Evolutionary conservation across 2,329 filamentous ascomycete species (phyloP), one percentile per base, ranked within the genome.

Genomic region (Claviceps sp.): DNA sequence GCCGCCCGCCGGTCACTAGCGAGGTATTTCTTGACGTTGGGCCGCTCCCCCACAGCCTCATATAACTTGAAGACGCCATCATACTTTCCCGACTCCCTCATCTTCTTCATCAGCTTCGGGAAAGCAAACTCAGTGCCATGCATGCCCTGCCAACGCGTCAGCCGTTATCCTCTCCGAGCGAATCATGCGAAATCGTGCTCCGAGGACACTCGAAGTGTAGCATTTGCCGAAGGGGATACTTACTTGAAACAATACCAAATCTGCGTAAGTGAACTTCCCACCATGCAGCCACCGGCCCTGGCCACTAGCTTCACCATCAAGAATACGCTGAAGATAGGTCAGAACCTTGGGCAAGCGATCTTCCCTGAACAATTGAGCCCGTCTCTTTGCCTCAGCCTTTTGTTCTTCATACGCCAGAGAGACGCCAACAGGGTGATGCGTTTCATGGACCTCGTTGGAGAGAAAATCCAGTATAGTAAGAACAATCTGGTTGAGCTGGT

Each of bases 191-290:
- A 11, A 34, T 11, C 9, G 1, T 4, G 30, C 30, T 34, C 30
- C 30, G 30, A 34, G 30, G 30, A 34, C 9, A 30, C 9, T 34
- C 30, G 30, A 34, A 34, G 9, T 34, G 8, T 11, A 34, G 30
- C 9, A 34, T 3, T 4, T 34, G 9, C 11, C 9, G 18, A 7
- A 46, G 20, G 1, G 11, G 30, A 5, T n/a, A 8, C n/a, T 47
- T 55, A 84, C 81, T 67, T 88, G 85, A 71, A 84, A 90, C 1
- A 89, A 62, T 2, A 85, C 82, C 48, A 85, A 70, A 62, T 91
- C 86, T 14, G 85, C 86, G 64, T 85, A 87, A 0, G 80, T 86
- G 56, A 90, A 58, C 55, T 70, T 69, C 0, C 72, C 74, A 0
- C 81, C 83, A 46, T 87, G 82, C 0, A 91, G 64, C 73, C 82